Base-by-base conservation (phyloP, 169 alveolate species). In the Babesia gibsoni region DNA sequence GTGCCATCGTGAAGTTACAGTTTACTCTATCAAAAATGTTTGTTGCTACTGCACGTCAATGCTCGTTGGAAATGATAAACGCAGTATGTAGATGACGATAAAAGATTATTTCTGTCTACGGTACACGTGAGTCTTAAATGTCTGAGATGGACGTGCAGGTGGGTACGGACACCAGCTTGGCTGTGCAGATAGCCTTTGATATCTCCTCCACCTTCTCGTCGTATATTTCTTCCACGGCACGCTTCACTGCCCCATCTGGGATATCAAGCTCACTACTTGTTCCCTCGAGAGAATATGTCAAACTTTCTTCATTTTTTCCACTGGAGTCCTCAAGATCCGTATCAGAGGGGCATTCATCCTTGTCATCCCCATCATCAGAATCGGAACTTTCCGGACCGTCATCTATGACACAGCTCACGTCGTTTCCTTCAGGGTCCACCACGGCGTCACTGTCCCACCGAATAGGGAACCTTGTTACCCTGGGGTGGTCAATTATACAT, bases 381-480 rank as follows among this genome's bases (percentile, higher is more conserved):
- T 77, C 82, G 3, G 67, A 22, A 43, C 57, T 49, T 6, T 46
- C 61, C n/a, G n/a, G n/a, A 23, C 57, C 73, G 48, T 73, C 83
- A 23, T 82, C 48, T 36, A 74, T 74, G 41, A 74, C 81, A 39
- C 35, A 46, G 36, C 80, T 85, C 32, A 77, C 65, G 36, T 81
- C 84, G 37, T 82, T 73, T 27, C 84, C 90, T 36, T 86, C 88
- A 22, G 64, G 67, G 32, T 86, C 88, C 32, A 80, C 74, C 25
- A 72, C 70, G 29, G 42, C 72, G 39, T 56, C 89, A 7, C 77
- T 59, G 67, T 94, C 98, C 99, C 99, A 97, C 30, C 89, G 86
- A 39, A 97, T 97, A 52, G 94, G 94, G 89, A 96, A 96, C 78
- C 96, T 93, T 22, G 99, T 96, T 16, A 97, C 97, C 82, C 99